Conservation (phyloP, 2,329 filamentous ascomycete genomes). For the Atkinsonella texensis region DNA sequence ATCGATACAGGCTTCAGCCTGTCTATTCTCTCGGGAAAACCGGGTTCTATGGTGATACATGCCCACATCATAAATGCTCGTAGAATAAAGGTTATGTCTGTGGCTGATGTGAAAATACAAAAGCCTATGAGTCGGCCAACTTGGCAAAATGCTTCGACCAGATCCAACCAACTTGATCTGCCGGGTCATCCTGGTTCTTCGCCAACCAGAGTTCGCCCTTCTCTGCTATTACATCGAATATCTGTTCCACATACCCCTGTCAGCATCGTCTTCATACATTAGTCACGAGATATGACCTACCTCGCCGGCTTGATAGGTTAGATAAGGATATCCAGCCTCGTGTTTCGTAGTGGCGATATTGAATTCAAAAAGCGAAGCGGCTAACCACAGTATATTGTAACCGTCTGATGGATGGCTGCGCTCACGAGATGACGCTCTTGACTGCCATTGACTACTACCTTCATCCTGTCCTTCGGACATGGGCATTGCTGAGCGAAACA, state of each 20-base stretch:
- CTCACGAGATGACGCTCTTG: slow-evolving; percentile 48
- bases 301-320: slow-evolving; percentile 92
- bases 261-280: too few species aligned
- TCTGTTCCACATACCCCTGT: slow-evolving; percentile 28
- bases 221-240: slow-evolving; percentile 86
- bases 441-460: slow-evolving; percentile 36
- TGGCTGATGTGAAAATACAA: not conserved
- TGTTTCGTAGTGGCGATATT: slow-evolving; percentile 87
- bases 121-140: slow-evolving; percentile 35
- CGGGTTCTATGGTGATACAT: not conserved
- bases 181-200: slow-evolving; percentile 86
- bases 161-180: slow-evolving; percentile 81
- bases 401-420: slow-evolving; percentile 39
- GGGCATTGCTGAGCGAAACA: slow-evolving; percentile 82
- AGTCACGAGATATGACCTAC: slow-evolving; percentile 27
- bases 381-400: slow-evolving; percentile 75
- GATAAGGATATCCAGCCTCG: slow-evolving; percentile 89
- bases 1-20: not conserved
- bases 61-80: not conserved
- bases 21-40: not conserved
- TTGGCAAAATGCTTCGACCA: slow-evolving; percentile 97
- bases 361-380: slow-evolving; percentile 91
- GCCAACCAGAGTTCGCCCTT: slow-evolving; percentile 97
- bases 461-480: slow-evolving; percentile 55
- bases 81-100: not conserved